Conservation (phyloP, 2,329 filamentous ascomycete species). For the Talaromyces sp. region DNA sequence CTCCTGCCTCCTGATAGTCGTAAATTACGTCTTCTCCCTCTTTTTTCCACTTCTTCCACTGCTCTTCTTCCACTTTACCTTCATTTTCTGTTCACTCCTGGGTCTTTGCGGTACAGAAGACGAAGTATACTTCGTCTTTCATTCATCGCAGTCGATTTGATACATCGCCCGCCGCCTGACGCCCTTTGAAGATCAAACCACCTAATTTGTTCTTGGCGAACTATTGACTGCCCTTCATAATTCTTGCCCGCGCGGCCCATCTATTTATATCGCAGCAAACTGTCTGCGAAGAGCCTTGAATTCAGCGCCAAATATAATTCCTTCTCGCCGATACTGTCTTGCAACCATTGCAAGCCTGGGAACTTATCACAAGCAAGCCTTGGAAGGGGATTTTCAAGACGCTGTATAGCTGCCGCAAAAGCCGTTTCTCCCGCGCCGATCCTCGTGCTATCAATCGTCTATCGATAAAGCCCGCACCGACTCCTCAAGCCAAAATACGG, state of each 20-base stretch:
- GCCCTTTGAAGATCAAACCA: background rate
- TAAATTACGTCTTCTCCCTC: conserved; percentile 10
- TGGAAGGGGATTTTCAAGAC: background rate
- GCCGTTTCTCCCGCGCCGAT: background rate
- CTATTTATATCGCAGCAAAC: background rate
- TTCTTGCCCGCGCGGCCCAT: background rate
- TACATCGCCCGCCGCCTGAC: background rate
- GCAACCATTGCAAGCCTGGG: background rate
- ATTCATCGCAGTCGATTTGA: background rate
- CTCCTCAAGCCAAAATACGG: background rate
- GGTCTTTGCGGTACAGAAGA: background rate
- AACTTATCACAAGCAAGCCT: background rate
- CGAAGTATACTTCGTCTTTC: background rate
- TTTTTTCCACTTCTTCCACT: background rate
- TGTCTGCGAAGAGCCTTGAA: background rate
- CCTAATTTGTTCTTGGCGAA: background rate
- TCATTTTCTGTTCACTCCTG: background rate
- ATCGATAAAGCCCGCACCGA: conserved; percentile 8
- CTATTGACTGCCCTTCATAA: background rate
- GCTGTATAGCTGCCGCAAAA: background rate
- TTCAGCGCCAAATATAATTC: background rate
- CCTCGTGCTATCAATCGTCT: background rate
- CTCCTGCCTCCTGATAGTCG: background rate
- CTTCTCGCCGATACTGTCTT: background rate
- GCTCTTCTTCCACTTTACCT: background rate